Evolutionary conservation across 2,329 filamentous ascomycete genomes (phyloP), one percentile per base, ranked within the genome.

Genomic region (Sporothrix curviconia): DNA sequence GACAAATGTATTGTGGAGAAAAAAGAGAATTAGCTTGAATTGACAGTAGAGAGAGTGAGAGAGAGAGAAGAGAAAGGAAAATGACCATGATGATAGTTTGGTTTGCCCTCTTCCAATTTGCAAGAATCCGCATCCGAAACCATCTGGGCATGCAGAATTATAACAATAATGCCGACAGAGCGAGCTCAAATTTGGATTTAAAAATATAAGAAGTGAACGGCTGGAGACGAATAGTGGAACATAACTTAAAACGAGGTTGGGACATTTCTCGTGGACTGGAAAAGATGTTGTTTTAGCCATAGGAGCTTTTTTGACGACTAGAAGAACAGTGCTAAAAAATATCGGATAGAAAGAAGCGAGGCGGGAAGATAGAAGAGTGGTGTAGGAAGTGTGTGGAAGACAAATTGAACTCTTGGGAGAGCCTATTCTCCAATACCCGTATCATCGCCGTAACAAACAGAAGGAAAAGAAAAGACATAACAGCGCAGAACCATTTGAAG

Each of bases 331-430:
- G 67, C 67, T 68, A 66, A 65, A 68, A 40, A 44, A 55, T 55
- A 46, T 55, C 53, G 65, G 64, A 61, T 58, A 34, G 65, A 67
- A 67, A 64, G 59, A 58, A 63, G 60, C 64, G 58, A 65, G 55
- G 57, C 55, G 57, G 53, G 54, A 55, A 55, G 47, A 59, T 34
- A 58, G 47, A 50, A 43, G 49, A 50, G n/a, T 25, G 42, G 37
- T 63, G 64, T 64, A 61, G 60, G 66, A 61, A 50, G 59, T 32
- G 50, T 53, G 47, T 40, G 54, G 51, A 55, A 60, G 66, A 74
- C 74, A 66, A 74, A 68, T 67, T 74, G 73, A 68, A 76, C 69
- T 75, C 61, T 30, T 50, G 42, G 36, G 46, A 46, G 36, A 57
- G 44, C 46, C 32, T 56, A 37, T 32, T 47, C 39, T 47, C 42